Base-by-base conservation (phyloP, 352 stramenopile species). In the Pythium pyrilobum region DNA sequence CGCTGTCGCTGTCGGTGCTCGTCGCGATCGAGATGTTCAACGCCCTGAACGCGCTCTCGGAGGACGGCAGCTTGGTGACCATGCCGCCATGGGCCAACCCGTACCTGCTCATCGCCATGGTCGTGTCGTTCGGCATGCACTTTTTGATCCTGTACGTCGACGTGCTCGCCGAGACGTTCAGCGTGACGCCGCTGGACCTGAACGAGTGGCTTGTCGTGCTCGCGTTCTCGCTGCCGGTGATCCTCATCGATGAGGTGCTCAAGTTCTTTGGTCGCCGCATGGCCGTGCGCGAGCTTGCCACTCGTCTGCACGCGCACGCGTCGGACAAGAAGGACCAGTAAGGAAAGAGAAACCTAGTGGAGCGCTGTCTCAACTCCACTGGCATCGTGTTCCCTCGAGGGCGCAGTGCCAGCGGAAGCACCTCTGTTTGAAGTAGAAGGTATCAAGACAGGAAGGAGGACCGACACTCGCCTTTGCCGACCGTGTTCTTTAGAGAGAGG, bases 21-120 rank as follows among this genome's bases (percentile, higher is more conserved):
- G 92, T 98, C 25, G 82, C 88, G 2, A 97, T 97, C 52, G 93
- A 98, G 70, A 97, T 98, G 92, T 90, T 98, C 60, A 97, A 98
- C 61, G 89, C 89, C 9, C 57, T 98, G 39, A 98, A 97, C 75
- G 93, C 93, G 38, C 78, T 97, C 5, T 96, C 89, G 52, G 87
- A 97, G 53, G 91, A 97, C 60, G 85, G 86, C 50, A 96, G 80
- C 66, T 65, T 98, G 28, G 27, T 98, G 11, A 93, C 80, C 10
- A 96, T 97, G 82, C 91, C 91, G 18, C 92, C 92, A 39, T 97
- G 89, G 89, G 81, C 73, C 31, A 98, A 98, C 70, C 87, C 88
- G 57, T 98, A 97, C 76, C 68, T 98, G 52, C 67, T 98, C 32
- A 73, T 96, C 47, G 93, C 93, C 29, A 98, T 98, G 81, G 39